phyloP scores from a whole-genome alignment of 2,329 filamentous ascomycete genomes.

The Claviceps paspali region DNA sequence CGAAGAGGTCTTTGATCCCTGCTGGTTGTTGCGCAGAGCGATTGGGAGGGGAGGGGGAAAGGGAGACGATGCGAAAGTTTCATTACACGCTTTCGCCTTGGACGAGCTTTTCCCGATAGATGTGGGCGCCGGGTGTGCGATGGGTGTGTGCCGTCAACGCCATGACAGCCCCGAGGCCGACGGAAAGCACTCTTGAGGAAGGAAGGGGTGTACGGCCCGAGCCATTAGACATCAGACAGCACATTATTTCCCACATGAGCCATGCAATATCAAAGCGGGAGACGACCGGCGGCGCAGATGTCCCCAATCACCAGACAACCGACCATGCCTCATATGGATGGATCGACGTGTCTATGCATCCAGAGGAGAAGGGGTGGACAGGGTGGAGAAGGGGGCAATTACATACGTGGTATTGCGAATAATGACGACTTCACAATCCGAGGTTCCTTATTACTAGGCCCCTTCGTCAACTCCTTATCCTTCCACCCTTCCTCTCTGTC shows the following conservation, averaged over 20 bases:
- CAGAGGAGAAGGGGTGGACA: neutral
- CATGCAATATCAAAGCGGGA: conserved; percentile 1
- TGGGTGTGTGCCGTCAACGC: too few species aligned
- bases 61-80: neutral
- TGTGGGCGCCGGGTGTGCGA: neutral
- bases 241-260: neutral
- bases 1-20: neutral
- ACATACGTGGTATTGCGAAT: neutral
- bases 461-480: neutral
- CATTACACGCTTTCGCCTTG: too few species aligned
- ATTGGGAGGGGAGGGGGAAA: neutral
- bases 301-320: neutral
- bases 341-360: neutral
- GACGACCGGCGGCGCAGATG: neutral
- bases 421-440: neutral
- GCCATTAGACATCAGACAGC: neutral
- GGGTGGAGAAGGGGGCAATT: conserved; percentile 1
- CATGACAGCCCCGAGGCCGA: neutral
- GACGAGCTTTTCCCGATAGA: neutral
- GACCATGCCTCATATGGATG: neutral
- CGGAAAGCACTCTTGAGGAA: neutral
- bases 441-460: neutral
- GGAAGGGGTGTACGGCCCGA: neutral
- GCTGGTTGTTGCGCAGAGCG: neutral
- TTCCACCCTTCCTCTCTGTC: neutral